Percentiles rank a stretch among this genome's conserved stretches.
phyloP scores from a whole-genome alignment of 2,329 filamentous ascomycete genomes.

The Metarhizium robertsii region DNA sequence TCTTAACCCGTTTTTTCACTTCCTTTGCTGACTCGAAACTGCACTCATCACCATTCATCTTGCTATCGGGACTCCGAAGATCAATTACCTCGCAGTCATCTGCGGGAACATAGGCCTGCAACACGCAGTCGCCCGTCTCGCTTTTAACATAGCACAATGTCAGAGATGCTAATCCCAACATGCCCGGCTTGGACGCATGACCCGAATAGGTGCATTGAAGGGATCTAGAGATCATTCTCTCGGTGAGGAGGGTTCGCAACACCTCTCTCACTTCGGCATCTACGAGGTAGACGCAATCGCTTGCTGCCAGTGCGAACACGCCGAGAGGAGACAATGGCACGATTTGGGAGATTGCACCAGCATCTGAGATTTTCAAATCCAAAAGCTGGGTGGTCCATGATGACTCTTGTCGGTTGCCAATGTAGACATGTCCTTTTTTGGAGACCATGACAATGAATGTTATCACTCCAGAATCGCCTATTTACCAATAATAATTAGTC shows the following conservation, averaged over 20 bases:
- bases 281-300: conserved; percentile 49
- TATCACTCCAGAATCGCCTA: not conserved
- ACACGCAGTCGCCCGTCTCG: conserved; percentile 51
- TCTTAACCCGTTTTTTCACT: conserved; percentile 42
- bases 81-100: conserved; percentile 47
- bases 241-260: conserved; percentile 53
- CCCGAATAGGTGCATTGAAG: conserved; percentile 49
- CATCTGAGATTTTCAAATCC: conserved; percentile 30
- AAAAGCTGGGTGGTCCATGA: conserved; percentile 43
- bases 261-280: conserved; percentile 33
- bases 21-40: conserved; percentile 43
- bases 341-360: conserved; percentile 41
- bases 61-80: conserved; percentile 32
- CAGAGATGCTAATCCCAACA: conserved; percentile 50
- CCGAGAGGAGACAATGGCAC: conserved; percentile 49
- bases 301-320: conserved; percentile 51
- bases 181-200: conserved; percentile 38
- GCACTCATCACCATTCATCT: conserved; percentile 34
- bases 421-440: conserved; percentile 3
- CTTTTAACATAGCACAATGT: conserved; percentile 53
- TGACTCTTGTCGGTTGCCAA: conserved; percentile 15
- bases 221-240: conserved; percentile 47
- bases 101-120: conserved; percentile 53
- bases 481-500: not conserved
- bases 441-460: conserved; percentile 1